Percentiles rank a stretch among this genome's conserved stretches.
phyloP scores from a whole-genome alignment of 176 grass and related monocot genomes.

The Elaeis guineensis region DNA sequence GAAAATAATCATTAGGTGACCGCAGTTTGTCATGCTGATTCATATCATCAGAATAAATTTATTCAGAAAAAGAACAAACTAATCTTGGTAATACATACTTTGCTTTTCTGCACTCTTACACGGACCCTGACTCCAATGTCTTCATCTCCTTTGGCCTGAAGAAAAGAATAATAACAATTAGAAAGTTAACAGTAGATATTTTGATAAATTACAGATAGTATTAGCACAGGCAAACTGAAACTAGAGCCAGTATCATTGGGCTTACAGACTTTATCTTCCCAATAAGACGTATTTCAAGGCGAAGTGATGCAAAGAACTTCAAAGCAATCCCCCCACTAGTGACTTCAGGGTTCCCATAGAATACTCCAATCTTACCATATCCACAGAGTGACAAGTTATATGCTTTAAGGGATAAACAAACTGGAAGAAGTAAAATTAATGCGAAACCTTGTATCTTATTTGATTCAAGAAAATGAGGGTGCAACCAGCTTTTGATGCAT shows the following conservation, averaged over 20 bases:
- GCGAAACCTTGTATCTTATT: conserved; percentile 93
- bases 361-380: conserved; percentile 76
- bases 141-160: conserved; percentile 87
- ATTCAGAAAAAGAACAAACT: background rate
- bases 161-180: conserved; percentile 9
- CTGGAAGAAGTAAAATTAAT: conserved; percentile 2
- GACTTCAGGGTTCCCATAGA: conserved; percentile 99
- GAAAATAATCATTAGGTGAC: too few species aligned
- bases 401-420: too few species aligned
- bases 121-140: conserved; percentile 92
- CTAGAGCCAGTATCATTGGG: conserved; percentile 13
- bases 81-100: conserved; percentile 43
- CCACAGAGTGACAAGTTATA: conserved; percentile 9
- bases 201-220: background rate
- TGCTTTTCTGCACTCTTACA: conserved; percentile 98
- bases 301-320: conserved; percentile 98
- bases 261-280: conserved; percentile 99
- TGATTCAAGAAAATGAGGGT: conserved; percentile 99
- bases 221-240: background rate
- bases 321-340: conserved; percentile 97
- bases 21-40: too few species aligned
- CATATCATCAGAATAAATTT: too few species aligned
- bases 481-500: conserved; percentile 97
- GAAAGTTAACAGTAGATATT: background rate
- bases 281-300: conserved; percentile 82